Base-by-base conservation (phyloP, 495 filamentous ascomycete genomes). In the Clavariopsis aquatica region DNA sequence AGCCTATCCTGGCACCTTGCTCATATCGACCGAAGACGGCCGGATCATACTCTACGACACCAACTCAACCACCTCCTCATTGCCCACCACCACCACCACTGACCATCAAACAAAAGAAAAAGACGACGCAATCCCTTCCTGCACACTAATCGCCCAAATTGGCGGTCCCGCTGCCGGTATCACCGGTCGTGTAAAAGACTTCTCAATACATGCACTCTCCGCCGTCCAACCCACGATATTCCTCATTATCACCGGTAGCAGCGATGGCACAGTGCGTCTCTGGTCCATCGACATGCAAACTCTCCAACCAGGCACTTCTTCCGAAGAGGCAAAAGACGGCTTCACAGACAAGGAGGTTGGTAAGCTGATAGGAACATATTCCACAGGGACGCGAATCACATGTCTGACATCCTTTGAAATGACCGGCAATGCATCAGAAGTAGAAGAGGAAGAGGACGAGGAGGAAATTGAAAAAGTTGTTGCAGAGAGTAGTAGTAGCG, bases 1-100 rank as follows among this genome's bases (percentile, higher is more conserved):
- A 77, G 76, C 17, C 74, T 78, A 22, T 28, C 73, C 76, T 28
- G 78, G 80, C 17, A 72, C 93, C 10, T 73, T 98, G 43, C 87
- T 86, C 0, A 78, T 95, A 7, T 90, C 92, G n/a, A 97, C 94
- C 0, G 94, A 98, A 73, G 93, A 98, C 74, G 94, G 95, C 20
- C 81, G 89, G 46, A 79, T 98, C 20, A 66, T 96, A 34, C 96
- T 98, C 74, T 96, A 91, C 72, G 86, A 86, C 47, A 92, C 90
- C 1, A 53, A 31, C 10, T 34, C 38, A 0, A 60, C 27, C 5
- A 64, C 65, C 23, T 3, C 38, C 38, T 15, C n/a, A n/a, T n/a
- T n/a, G n/a, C n/a, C 38, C 38, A 17, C 38, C 38, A 17, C 38
- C 38, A 17, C 38, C 38, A 17, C 38, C 38, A 17, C 38, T 17